A percentile compares a stretch with the other conserved stretches of the same genome.
Evolutionary conservation across 2,329 filamentous ascomycete species (phyloP).

Genomic region (Dendryphion nanum): DNA sequence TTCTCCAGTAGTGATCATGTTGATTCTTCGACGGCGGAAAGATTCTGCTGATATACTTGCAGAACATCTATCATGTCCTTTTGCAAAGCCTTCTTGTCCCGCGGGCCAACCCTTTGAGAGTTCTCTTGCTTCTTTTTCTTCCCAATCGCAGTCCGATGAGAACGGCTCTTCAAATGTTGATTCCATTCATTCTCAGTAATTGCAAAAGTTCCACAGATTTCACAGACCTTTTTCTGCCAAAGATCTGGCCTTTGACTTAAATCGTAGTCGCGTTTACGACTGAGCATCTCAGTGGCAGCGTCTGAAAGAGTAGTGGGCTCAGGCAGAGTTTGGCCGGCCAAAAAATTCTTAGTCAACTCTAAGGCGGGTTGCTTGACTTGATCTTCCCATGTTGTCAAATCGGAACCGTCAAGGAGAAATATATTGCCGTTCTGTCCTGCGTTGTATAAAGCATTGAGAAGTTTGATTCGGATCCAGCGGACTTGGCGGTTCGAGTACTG

Average conservation of each 20-base stretch:
- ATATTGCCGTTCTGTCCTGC: constrained; percentile 56
- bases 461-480: constrained; percentile 82
- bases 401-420: constrained; percentile 79
- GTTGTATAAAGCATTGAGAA: constrained; percentile 66
- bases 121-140: constrained; percentile 25
- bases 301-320: constrained; percentile 54
- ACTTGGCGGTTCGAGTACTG: constrained; percentile 85
- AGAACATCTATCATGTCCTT: neutral
- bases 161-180: constrained; percentile 54
- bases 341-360: constrained; percentile 61
- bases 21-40: no score
- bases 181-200: constrained; percentile 59
- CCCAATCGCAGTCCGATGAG: constrained; percentile 47
- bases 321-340: constrained; percentile 55
- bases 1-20: no score
- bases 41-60: neutral
- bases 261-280: constrained; percentile 54
- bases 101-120: no score
- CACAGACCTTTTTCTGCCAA: constrained; percentile 62
- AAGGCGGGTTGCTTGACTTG: constrained; percentile 67
- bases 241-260: constrained; percentile 43
- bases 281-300: constrained; percentile 57
- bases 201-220: constrained; percentile 62
- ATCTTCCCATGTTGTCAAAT: constrained; percentile 60
- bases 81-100: neutral